Conservation (phyloP, 352 stramenopile genomes). For the Phytopythium montanum region DNA sequence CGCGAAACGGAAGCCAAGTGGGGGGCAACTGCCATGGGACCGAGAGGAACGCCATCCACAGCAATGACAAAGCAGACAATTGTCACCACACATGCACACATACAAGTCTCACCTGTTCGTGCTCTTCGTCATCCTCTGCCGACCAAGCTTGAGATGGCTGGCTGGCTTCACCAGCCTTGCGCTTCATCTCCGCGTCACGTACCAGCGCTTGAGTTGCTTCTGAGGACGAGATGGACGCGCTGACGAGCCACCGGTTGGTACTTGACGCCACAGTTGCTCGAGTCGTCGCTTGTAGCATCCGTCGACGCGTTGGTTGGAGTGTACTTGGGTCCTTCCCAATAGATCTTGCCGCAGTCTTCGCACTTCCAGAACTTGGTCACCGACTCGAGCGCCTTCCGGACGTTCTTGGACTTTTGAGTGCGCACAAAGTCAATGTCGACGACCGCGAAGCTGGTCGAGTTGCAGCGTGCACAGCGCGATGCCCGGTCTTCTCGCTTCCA, state of each 20-base stretch:
- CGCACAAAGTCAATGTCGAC: conserved; percentile 25
- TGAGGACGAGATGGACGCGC: conserved; percentile 6
- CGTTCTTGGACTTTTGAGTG: conserved; percentile 18
- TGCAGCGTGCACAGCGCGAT: conserved; percentile 48
- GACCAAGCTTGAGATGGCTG: neutral
- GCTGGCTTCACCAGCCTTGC: neutral
- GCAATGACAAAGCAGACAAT: neutral
- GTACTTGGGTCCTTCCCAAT: conserved; percentile 79
- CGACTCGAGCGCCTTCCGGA: conserved; percentile 25
- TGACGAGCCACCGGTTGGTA: conserved; percentile 18
- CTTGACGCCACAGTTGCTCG: conserved; percentile 10
- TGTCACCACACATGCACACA: neutral
- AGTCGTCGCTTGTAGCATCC: neutral
- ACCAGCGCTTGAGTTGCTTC: neutral
- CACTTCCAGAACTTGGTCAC: conserved; percentile 50
- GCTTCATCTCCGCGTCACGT: neutral
- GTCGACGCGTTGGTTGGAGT: conserved; percentile 16
- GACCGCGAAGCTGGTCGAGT: conserved; percentile 33
- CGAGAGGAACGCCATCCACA: neutral
- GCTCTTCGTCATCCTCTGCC: neutral
- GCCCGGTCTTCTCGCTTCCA: conserved; percentile 24
- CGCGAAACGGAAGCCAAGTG: neutral
- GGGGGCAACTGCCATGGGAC: neutral
- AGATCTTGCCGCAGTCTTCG: conserved; percentile 50
- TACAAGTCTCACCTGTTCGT: neutral